Base-by-base conservation (phyloP, 2,329 filamentous ascomycete genomes). In the Xylariomycetidae sp. region DNA sequence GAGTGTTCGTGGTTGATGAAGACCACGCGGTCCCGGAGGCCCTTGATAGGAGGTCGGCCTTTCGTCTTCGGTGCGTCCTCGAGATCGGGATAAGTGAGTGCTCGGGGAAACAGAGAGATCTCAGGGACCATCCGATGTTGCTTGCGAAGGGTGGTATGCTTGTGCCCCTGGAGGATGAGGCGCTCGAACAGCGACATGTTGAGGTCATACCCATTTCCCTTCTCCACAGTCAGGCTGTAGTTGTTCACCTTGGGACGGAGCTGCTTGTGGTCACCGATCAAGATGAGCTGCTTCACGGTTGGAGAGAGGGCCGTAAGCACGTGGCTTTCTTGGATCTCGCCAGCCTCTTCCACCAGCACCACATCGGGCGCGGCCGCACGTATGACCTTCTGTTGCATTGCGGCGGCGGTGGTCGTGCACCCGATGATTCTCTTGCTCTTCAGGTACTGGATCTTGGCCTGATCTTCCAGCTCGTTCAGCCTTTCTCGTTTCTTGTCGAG, bases 261-360 rank as follows among this genome's bases (percentile, higher is more conserved):
- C 41, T 87, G 83, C 35, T 81, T 72, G 50, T 87, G 82, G 34
- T 87, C 83, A 1, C 83, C 83, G 9, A 87, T 86, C 2, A 85
- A 54, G 0, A 86, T 68, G 1, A 85, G 50, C 24, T 86, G 79
- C 25, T 46, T 43, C 1, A 40, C 29, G 1, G 39, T 36, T 10
- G 44, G 44, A 5, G 39, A 33, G 10, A 46, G 17, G 5, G 43
- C 43, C 3, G 44, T 43, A 2, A 47, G 28, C 17, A 49, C 37
- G 10, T 47, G 43, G 10, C 38, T 40, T 17, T 49, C 46, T 2
- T 46, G 28, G 25, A 49, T 43, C 29, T 49, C 46, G 7, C 44
- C 44, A 6, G 44, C 46, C 27, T 47, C 44, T 32, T 47, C 44
- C 0, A 84, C 71, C 0, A 87, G 48, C 1, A 84, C 54, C 2